Evolutionary conservation across 805 yeast genomes (phyloP).

Genomic region (Schizosaccharomyces lindneri): DNA sequence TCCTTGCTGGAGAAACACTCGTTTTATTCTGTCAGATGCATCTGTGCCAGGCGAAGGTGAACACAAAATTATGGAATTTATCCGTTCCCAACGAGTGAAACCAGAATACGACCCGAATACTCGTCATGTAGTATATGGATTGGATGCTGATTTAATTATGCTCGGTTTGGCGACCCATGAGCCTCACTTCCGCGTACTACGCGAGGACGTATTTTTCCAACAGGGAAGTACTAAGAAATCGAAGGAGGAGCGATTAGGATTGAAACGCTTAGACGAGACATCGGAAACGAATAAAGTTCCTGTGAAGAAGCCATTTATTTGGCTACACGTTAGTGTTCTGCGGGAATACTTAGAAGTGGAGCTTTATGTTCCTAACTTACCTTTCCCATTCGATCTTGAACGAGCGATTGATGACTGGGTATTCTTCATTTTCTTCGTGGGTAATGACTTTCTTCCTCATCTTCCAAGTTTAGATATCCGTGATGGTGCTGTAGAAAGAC

Average conservation of each 20-base stretch:
- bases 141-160: conserved; percentile 93
- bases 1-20: conserved; percentile 72
- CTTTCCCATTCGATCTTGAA: conserved; percentile 66
- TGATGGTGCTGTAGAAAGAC: conserved; percentile 69
- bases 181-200: conserved; percentile 76
- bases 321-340: conserved; percentile 73
- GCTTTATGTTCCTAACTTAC: conserved; percentile 38
- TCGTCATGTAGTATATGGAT: conserved; percentile 84
- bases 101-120: conserved; percentile 81
- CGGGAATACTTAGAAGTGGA: conserved; percentile 77
- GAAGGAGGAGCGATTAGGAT: conserved; percentile 13
- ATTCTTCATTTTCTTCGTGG: conserved; percentile 93
- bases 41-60: conserved; percentile 99
- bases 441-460: conserved; percentile 95
- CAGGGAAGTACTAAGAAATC: conserved; percentile 13
- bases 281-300: conserved; percentile 12
- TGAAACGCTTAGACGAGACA: conserved; percentile 19
- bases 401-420: conserved; percentile 98
- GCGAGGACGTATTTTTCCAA: conserved; percentile 91
- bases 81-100: conserved; percentile 68
- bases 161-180: conserved; percentile 92
- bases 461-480: conserved; percentile 84
- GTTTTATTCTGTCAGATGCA: conserved; percentile 81
- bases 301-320: conserved; percentile 59
- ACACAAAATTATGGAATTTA: conserved; percentile 90